These are phyloP conservation scores for Malus sieversii DNA, from an alignment of 306 rosid species.

Conservation along the genomic window DNA sequence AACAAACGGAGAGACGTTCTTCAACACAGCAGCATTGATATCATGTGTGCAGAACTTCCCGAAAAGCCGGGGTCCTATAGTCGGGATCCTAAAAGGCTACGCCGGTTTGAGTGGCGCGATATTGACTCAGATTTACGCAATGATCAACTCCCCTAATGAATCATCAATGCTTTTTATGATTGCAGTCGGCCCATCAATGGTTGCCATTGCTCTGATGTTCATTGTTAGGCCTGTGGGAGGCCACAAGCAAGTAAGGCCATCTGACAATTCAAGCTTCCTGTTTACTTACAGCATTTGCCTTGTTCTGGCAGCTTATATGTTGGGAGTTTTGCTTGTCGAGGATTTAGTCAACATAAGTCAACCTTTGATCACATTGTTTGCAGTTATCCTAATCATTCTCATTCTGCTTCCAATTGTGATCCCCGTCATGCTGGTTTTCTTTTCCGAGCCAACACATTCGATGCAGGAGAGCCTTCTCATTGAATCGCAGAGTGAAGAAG, in stretches of 20 bases:
- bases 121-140: slow-evolving; percentile 47
- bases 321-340: slow-evolving; percentile 55
- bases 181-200: slow-evolving; percentile 64
- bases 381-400: slow-evolving; percentile 33
- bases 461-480: slow-evolving; percentile 42
- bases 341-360: slow-evolving; percentile 35
- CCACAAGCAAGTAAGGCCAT: slow-evolving; percentile 40
- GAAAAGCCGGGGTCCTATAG: slow-evolving; percentile 54
- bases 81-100: slow-evolving; percentile 74
- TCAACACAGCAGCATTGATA: slow-evolving; percentile 63
- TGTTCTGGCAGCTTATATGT: slow-evolving; percentile 51
- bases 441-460: slow-evolving; percentile 26
- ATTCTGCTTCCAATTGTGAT: slow-evolving; percentile 43
- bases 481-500: slow-evolving; percentile 21
- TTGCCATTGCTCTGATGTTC: slow-evolving; percentile 45
- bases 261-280: slow-evolving; percentile 47
- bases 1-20: slow-evolving; percentile 91
- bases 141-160: slow-evolving; percentile 39
- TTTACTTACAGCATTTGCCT: slow-evolving; percentile 59
- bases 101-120: slow-evolving; percentile 68
- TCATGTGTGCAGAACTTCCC: slow-evolving; percentile 75
- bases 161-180: slow-evolving; percentile 52
- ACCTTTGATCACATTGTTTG: slow-evolving; percentile 24
- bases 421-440: slow-evolving; percentile 53
- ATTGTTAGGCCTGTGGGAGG: slow-evolving; percentile 53